Base-by-base conservation (phyloP, 2,329 filamentous ascomycete species). In the Exophiala sp. region DNA sequence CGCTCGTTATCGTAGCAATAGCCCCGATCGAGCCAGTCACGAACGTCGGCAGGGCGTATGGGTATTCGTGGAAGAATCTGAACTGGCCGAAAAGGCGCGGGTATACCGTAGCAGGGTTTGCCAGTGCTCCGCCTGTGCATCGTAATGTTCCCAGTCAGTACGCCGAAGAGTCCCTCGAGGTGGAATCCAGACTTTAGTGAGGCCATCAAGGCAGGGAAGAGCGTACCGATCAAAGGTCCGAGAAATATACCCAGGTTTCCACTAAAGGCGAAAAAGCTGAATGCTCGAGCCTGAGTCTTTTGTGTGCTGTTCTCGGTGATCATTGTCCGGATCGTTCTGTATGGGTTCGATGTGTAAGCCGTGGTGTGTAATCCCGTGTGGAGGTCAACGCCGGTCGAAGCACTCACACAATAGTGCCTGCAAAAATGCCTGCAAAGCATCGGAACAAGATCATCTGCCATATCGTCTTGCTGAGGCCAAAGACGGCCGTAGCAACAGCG, bases 191-290 rank as follows among this genome's bases (percentile, higher is more conserved):
- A 5, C 30, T 16, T 34, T 13, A 11, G 8, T 14, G 10, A 27
- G 24, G 19, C 3, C 13, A 24, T 11, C 7, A 14, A n/a, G 23
- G 27, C 60, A 18, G 58, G 51, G 42, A 2, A 22, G 30, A 22
- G 23, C 30, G 9, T 47, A 54, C 51, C 73, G 16, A 88, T 62
- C 7, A 87, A 61, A 2, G 86, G 85, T 0, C 86, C 87, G 1
- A 88, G 23, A 50, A 88, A 81, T 38, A 91, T 81, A 2, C 87
- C 87, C 7, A 90, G 18, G 57, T 91, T 91, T 3, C 81, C 80
- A 0, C 78, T 73, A 62, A 91, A 87, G 8, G 85, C 84, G 63
- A 90, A 90, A 72, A 81, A 85, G 61, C 82, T 82, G 62, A 90
- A 93, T 0, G 83, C 81, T 22, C 75, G 70, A 0, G 86, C 86